Base-by-base conservation (phyloP, 371 early-diverging fungal genomes). In the Blakeslea trispora region DNA sequence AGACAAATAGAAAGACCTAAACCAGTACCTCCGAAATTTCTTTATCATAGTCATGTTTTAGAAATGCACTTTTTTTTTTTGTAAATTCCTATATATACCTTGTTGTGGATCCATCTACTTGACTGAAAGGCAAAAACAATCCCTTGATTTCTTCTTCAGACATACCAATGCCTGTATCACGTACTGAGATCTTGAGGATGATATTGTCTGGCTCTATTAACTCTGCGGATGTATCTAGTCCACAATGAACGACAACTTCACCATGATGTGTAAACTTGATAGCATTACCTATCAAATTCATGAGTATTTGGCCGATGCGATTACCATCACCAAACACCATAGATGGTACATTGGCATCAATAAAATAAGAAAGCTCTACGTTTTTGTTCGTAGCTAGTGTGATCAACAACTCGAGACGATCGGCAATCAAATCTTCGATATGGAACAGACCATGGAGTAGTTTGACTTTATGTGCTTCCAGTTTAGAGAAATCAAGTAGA, bases 21-120 rank as follows among this genome's bases (percentile, higher is more conserved):
- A 5, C 87, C 87, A 4, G 84, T 84, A 15, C 87, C 87, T 19
- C 85, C 85, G 68, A 81, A 85, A 18, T 68, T 76, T 50, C 64
- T 64, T 45, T 17, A 18, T n/a, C n/a, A n/a, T n/a, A n/a, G n/a
- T n/a, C n/a, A n/a, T n/a, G n/a, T n/a, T n/a, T n/a, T n/a, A n/a
- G n/a, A n/a, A n/a, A n/a, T n/a, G n/a, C n/a, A n/a, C n/a, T n/a
- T n/a, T n/a, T n/a, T n/a, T n/a, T n/a, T n/a, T n/a, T n/a, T n/a
- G n/a, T n/a, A n/a, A n/a, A n/a, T n/a, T n/a, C n/a, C n/a, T n/a
- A n/a, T n/a, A n/a, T n/a, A n/a, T 69, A 67, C 69, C 75, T 66
- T 47, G 83, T 83, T 0, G 83, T 83, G 0, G 81, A 80, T 11
- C 73, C 81, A 49, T 83, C 83, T 1, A 81, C 81, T 58, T 83